These are phyloP conservation scores for Salix dunnii DNA, from an alignment of 345 rosid genomes.

Conservation along the genomic window DNA sequence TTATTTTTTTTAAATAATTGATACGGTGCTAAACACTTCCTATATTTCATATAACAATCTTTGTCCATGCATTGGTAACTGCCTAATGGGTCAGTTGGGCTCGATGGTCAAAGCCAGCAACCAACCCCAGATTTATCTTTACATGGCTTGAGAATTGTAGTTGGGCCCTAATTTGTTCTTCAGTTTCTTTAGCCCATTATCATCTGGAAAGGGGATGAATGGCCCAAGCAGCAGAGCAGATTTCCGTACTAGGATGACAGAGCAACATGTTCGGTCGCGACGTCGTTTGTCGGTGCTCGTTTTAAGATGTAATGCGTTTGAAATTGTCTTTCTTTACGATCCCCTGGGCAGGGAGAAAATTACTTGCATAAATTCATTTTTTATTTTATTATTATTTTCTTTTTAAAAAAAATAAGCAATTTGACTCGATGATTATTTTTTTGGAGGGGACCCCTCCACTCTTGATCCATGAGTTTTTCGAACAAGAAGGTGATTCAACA, in stretches of 20 bases:
- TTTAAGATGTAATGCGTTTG: too few species aligned
- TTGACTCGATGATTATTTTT: too few species aligned
- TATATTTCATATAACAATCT: too few species aligned
- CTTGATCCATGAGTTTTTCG: not conserved
- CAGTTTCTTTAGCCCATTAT: not conserved
- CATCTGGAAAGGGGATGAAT: not conserved
- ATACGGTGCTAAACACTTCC: too few species aligned
- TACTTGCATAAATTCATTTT: too few species aligned
- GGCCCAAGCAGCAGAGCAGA: slow-evolving; percentile 27
- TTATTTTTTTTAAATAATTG: too few species aligned
- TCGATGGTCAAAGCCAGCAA: not conserved
- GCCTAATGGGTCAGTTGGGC: not conserved
- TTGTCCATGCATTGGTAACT: too few species aligned
- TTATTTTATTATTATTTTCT: too few species aligned
- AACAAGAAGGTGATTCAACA: not conserved
- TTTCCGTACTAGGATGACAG: slow-evolving; percentile 86
- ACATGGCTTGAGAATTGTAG: not conserved
- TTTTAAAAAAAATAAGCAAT: too few species aligned
- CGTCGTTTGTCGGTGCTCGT: slow-evolving; percentile 34
- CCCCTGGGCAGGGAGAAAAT: too few species aligned
- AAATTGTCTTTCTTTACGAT: too few species aligned
- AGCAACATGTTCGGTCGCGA: slow-evolving; percentile 97
- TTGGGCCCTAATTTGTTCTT: not conserved
- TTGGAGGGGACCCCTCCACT: too few species aligned
- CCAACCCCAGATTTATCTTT: not conserved